Conservation (phyloP, 139 green algal species). For the Closterium sp. region DNA sequence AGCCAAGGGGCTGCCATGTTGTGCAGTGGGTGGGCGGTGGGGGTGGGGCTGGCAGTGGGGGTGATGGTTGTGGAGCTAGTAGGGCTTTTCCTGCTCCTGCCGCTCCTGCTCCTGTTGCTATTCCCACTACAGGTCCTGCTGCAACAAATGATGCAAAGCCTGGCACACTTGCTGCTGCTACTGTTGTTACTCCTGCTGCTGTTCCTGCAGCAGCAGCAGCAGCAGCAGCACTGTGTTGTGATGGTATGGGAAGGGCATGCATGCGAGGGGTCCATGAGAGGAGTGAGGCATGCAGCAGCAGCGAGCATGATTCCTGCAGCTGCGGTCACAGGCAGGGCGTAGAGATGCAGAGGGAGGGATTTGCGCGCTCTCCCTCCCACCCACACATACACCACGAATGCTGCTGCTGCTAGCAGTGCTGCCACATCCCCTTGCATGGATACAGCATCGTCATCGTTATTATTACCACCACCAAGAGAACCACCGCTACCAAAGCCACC, state of each 20-base stretch:
- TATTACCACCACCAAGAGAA: background rate
- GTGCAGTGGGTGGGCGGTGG: background rate
- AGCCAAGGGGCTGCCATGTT: background rate
- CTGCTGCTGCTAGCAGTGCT: constrained; percentile 58
- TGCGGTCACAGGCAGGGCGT: constrained; percentile 67
- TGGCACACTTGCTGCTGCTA: background rate
- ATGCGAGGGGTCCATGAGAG: background rate
- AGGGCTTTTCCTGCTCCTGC: background rate
- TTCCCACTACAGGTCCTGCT: background rate
- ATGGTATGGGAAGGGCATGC: background rate
- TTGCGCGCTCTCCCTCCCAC: constrained; percentile 51
- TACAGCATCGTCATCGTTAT: constrained; percentile 32
- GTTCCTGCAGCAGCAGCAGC: background rate
- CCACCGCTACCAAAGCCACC: no score
- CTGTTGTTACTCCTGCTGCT: no score
- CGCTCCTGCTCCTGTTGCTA: background rate
- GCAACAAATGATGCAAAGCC: background rate
- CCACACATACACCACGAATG: constrained; percentile 61
- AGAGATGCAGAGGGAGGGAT: constrained; percentile 80
- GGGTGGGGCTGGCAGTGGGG: background rate
- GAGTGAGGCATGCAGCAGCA: background rate
- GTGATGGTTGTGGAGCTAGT: background rate
- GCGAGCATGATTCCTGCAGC: constrained; percentile 15
- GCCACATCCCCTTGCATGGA: constrained; percentile 66
- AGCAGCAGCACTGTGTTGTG: background rate